Base-by-base conservation (phyloP, 2,329 filamentous ascomycete species). In the Byssothecium circinans region DNA sequence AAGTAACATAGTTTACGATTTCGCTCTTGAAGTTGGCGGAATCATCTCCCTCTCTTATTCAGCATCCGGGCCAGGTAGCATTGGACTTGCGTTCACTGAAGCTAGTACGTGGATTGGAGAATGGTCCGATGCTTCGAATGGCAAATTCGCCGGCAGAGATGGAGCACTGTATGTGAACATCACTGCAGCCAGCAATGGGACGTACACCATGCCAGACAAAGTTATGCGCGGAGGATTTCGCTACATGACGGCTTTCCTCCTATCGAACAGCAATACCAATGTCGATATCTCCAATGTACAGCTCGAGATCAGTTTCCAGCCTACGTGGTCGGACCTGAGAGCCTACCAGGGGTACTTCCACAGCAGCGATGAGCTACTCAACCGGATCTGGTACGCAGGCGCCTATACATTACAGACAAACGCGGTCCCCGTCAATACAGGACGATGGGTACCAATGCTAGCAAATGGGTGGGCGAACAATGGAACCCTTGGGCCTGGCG, bases 11-110 rank as follows among this genome's bases (percentile, higher is more conserved):
- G 76, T 83, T 1, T 81, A 82, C 47, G 81, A 84, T 61, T 84
- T 84, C 58, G 81, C 80, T 3, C 70, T 75, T 19, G 79, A 83
- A 58, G 79, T 84, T 4, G 81, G 81, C 30, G 81, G 81, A 4
- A 76, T 83, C 45, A 67, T 79, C 4, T 76, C 74, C 3, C 55
- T 84, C n/a, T 64, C 73, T 8, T 84, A 81, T 56, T 70, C 67
- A 2, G 66, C 74, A 4, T 71, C 69, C 10, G 71, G 71, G 2
- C 20, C 54, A 6, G 71, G 69, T 14, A 53, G 57, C 3, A 53
- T 75, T 12, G 71, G 72, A 3, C 59, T 75, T 6, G 71, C 72
- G 5, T 75, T 75, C 46, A 69, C 68, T 5, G 73, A 75, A 60
- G 70, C 71, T 0, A 73, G 68, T 44, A 70, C 73, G 11, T 75